phyloP scores from a whole-genome alignment of 768 basidiomycete species.

The Serendipita vermifera region DNA sequence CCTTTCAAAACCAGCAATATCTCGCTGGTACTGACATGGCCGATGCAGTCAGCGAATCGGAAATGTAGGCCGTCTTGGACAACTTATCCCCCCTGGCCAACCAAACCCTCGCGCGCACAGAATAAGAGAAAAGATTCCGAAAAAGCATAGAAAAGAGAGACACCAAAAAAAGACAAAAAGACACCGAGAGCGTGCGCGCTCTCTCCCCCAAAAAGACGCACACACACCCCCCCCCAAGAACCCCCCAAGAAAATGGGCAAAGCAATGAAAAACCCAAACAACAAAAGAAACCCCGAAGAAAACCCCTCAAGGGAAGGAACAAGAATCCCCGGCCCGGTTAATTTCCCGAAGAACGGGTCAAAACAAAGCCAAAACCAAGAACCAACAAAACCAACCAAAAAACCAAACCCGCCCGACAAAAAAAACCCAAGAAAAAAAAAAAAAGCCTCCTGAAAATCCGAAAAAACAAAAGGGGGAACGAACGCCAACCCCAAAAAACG shows the following conservation, averaged over 20 bases:
- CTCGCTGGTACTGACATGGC: constrained; percentile 32
- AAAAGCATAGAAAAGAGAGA: constrained; percentile 29
- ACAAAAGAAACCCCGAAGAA: too few relatives aligned
- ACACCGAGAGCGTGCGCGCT: constrained; percentile 31
- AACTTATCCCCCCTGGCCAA: not conserved
- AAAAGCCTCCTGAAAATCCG: too few relatives aligned
- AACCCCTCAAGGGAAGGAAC: too few relatives aligned
- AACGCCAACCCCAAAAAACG: too few relatives aligned
- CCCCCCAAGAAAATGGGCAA: constrained; percentile 31
- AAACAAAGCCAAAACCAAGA: too few relatives aligned
- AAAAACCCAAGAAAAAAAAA: too few relatives aligned
- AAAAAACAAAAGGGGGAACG: too few relatives aligned
- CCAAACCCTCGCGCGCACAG: not conserved
- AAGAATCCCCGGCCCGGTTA: too few relatives aligned
- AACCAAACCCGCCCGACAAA: too few relatives aligned
- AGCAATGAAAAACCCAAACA: too few relatives aligned
- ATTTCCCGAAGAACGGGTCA: too few relatives aligned
- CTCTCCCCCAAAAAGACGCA: not conserved
- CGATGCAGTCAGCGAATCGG: constrained; percentile 31
- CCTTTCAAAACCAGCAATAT: constrained; percentile 30
- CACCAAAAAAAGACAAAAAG: constrained; percentile 30
- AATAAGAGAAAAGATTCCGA: constrained; percentile 29
- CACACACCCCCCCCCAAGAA: constrained; percentile 25
- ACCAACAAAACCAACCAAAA: too few relatives aligned
- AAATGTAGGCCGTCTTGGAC: constrained; percentile 26